Conservation (phyloP, 2,329 filamentous ascomycete species). For the Hypoxylon sp. region DNA sequence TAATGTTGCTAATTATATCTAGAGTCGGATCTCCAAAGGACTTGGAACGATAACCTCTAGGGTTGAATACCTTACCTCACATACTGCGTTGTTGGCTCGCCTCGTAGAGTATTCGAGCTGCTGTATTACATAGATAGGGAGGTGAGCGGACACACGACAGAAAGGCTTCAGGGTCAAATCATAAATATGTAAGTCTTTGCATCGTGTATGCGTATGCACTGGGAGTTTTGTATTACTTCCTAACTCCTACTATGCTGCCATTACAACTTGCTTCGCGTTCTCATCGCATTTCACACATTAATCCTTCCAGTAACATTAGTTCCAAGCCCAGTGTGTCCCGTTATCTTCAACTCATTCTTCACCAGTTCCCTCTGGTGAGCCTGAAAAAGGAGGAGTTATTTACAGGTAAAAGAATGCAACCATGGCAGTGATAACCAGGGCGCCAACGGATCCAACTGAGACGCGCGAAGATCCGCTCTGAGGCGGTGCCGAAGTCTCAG, state of each 20-base stretch:
- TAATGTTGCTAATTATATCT: background rate
- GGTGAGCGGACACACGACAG: background rate
- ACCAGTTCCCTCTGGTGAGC: background rate
- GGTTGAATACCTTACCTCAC: background rate
- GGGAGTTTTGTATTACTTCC: slow-evolving; percentile 37
- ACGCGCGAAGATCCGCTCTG: slow-evolving; percentile 53
- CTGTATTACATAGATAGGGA: background rate
- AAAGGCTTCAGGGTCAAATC: background rate
- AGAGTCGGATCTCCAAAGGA: background rate
- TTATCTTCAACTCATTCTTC: slow-evolving; percentile 13
- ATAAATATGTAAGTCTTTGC: background rate
- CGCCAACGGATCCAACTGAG: slow-evolving; percentile 54
- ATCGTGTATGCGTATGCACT: slow-evolving; percentile 19
- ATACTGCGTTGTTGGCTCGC: background rate
- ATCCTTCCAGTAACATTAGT: background rate
- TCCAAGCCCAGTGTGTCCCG: background rate
- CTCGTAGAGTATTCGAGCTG: background rate
- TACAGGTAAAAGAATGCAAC: slow-evolving; percentile 57
- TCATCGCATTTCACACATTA: slow-evolving; percentile 34
- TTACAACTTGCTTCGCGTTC: slow-evolving; percentile 14
- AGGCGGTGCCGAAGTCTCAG: slow-evolving; percentile 49
- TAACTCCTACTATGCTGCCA: slow-evolving; percentile 30
- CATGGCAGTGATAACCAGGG: slow-evolving; percentile 55
- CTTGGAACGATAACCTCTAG: background rate
- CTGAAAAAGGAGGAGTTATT: slow-evolving; percentile 29